Percentiles rank a stretch among this genome's conserved stretches.
Evolutionary conservation across 139 green algal genomes (phyloP).

Genomic region (Mesotaenium endlicherianum): DNA sequence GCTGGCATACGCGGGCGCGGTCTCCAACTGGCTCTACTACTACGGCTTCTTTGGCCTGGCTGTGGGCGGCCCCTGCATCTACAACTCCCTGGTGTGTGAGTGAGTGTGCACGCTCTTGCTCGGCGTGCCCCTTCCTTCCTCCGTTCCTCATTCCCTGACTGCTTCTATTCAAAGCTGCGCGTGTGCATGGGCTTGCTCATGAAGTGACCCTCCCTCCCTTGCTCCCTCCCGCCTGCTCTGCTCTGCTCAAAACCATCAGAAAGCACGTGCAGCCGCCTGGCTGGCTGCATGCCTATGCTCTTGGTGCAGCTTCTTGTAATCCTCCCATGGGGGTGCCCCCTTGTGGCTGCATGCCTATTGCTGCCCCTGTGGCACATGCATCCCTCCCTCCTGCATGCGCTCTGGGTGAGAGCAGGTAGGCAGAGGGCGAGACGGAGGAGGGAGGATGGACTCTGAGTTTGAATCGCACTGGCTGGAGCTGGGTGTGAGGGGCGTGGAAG

Average conservation of each 20-base stretch:
- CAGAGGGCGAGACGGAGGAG: too few relatives aligned
- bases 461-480: too few relatives aligned
- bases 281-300: too few relatives aligned
- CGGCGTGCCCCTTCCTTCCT: not conserved
- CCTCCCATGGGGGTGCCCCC: too few relatives aligned
- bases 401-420: too few relatives aligned
- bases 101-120: not conserved
- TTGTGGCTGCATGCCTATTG: too few relatives aligned
- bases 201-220: not conserved
- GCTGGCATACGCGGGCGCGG: not conserved
- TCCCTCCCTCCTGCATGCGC: too few relatives aligned
- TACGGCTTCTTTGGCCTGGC: constrained; percentile 12
- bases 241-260: not conserved
- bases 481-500: too few relatives aligned
- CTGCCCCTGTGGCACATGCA: too few relatives aligned
- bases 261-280: not conserved
- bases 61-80: constrained; percentile 30
- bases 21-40: constrained; percentile 6
- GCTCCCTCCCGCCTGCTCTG: not conserved
- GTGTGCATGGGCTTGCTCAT: not conserved
- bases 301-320: too few relatives aligned
- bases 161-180: not conserved
- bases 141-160: not conserved
- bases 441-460: too few relatives aligned
- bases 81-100: constrained; percentile 22